phyloP scores from a whole-genome alignment of 495 filamentous ascomycete genomes.

The Penicillium paxilli region DNA sequence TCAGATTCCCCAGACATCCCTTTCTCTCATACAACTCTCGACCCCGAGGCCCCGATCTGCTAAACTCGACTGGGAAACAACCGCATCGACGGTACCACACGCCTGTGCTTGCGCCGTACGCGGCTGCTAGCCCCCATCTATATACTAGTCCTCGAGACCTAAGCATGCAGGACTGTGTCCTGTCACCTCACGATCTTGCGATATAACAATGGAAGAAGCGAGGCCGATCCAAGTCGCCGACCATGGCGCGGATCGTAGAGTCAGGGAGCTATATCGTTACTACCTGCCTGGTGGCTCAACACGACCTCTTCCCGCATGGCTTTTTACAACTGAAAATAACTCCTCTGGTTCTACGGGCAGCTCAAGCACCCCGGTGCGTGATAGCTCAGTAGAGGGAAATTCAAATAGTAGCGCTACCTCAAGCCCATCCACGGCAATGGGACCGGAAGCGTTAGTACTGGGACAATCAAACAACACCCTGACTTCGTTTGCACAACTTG shows the following conservation, averaged over 20 bases:
- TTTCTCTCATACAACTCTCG: not conserved
- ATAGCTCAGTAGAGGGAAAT: slow-evolving; percentile 5
- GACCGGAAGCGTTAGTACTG: slow-evolving; percentile 20
- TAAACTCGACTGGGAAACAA: not conserved
- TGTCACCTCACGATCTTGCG: not conserved
- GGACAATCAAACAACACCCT: slow-evolving; percentile 53
- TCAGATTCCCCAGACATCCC: not conserved
- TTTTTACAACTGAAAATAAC: slow-evolving; percentile 8
- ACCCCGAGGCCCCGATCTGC: not conserved
- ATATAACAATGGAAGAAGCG: slow-evolving; percentile 17
- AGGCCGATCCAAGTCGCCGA: slow-evolving; percentile 2
- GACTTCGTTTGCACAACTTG: slow-evolving; percentile 44
- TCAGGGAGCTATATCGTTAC: slow-evolving; percentile 43
- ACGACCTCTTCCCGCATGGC: slow-evolving; percentile 20
- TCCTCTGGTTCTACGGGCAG: slow-evolving; percentile 6
- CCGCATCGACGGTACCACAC: not conserved
- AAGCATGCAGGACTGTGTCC: slow-evolving; percentile 20
- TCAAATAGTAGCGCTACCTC: slow-evolving; percentile 13
- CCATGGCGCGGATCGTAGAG: slow-evolving; percentile 27
- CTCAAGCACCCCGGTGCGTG: slow-evolving; percentile 3
- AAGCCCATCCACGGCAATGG: slow-evolving; percentile 14
- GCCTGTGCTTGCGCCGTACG: not conserved
- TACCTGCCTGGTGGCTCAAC: slow-evolving; percentile 29
- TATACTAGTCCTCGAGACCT: slow-evolving; percentile 25
- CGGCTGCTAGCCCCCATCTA: slow-evolving; percentile 6